Evolutionary conservation across 352 stramenopile species (phyloP).

Genomic region (Globisporangium polare): DNA sequence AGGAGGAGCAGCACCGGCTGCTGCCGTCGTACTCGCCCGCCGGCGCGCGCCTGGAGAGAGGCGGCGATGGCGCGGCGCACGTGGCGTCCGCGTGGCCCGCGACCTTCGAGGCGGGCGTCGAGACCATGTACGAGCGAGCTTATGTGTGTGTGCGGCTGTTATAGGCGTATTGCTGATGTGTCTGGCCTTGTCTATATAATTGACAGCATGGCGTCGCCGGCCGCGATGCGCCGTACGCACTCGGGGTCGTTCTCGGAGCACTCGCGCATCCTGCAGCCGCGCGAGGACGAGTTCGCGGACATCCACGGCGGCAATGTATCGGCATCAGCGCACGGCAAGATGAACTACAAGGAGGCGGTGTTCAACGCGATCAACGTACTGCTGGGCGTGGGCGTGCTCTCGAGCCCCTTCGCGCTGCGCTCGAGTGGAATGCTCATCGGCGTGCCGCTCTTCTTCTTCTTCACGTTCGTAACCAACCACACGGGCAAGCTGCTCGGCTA

Average conservation of each 20-base stretch:
- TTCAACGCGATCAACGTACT: constrained; percentile 88
- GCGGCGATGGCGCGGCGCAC: constrained; percentile 17
- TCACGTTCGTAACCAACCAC: constrained; percentile 83
- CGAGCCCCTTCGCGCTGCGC: constrained; percentile 78
- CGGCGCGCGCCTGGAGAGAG: constrained; percentile 30
- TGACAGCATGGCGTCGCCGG: constrained; percentile 52
- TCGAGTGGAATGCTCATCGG: constrained; percentile 74
- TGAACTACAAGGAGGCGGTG: constrained; percentile 67
- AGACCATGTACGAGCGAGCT: constrained; percentile 33
- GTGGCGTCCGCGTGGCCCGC: constrained; percentile 49
- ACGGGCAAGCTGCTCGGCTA: constrained; percentile 80
- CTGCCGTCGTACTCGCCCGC: constrained; percentile 67
- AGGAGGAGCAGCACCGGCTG: constrained; percentile 29
- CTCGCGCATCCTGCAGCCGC: constrained; percentile 31
- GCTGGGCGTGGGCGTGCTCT: constrained; percentile 80
- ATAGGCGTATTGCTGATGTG: background rate
- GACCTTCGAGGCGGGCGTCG: constrained; percentile 75
- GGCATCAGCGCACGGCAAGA: constrained; percentile 36
- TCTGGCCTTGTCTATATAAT: constrained; percentile 9
- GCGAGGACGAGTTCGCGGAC: constrained; percentile 1
- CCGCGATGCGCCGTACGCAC: constrained; percentile 28
- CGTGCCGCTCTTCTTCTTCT: constrained; percentile 75
- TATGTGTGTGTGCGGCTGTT: background rate
- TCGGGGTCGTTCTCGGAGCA: constrained; percentile 42
- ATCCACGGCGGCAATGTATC: constrained; percentile 11